Conservation (phyloP, 2,329 filamentous ascomycete genomes). For the Apiospora koreana region DNA sequence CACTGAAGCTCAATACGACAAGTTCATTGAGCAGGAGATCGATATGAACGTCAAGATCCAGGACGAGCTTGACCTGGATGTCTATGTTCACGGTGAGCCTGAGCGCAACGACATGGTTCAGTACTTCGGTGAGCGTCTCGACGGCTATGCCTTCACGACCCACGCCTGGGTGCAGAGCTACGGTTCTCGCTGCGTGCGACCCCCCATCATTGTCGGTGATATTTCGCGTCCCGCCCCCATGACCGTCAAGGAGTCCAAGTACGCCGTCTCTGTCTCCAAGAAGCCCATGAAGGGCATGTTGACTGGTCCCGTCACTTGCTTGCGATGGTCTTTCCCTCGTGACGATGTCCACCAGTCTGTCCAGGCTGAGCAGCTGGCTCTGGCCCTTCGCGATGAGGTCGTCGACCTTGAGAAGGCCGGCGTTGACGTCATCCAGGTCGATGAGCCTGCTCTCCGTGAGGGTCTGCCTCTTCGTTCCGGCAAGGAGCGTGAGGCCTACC, state of each 20-base stretch:
- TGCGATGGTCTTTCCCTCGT: conserved; percentile 99
- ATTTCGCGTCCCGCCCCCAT: conserved; percentile 95
- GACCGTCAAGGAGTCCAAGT: conserved; percentile 99
- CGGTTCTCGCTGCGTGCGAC: conserved; percentile 96
- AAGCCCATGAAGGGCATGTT: conserved; percentile 99
- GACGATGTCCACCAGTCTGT: conserved; percentile 99
- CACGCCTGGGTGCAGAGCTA: conserved; percentile 99
- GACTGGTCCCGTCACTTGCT: conserved; percentile 96
- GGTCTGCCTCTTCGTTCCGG: conserved; percentile 95
- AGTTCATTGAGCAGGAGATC: conserved; percentile 99
- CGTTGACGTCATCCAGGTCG: conserved; percentile 97
- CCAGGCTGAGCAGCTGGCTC: conserved; percentile 97
- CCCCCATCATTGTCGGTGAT: conserved; percentile 97
- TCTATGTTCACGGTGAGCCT: conserved; percentile 97
- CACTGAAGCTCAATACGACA: conserved; percentile 87
- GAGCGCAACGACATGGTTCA: conserved; percentile 99
- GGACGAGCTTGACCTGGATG: conserved; percentile 95
- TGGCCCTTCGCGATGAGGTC: conserved; percentile 97
- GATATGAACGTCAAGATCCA: conserved; percentile 93
- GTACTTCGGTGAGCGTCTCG: conserved; percentile 97
- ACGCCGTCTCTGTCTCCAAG: conserved; percentile 91
- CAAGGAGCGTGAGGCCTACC: conserved; percentile 94
- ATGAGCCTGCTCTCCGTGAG: conserved; percentile 98
- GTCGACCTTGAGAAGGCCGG: conserved; percentile 96
- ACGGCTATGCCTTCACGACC: conserved; percentile 98